Evolutionary conservation across 1,284 basidiomycete species (phyloP).

Genomic region (Lentinula novae-zelandiae): DNA sequence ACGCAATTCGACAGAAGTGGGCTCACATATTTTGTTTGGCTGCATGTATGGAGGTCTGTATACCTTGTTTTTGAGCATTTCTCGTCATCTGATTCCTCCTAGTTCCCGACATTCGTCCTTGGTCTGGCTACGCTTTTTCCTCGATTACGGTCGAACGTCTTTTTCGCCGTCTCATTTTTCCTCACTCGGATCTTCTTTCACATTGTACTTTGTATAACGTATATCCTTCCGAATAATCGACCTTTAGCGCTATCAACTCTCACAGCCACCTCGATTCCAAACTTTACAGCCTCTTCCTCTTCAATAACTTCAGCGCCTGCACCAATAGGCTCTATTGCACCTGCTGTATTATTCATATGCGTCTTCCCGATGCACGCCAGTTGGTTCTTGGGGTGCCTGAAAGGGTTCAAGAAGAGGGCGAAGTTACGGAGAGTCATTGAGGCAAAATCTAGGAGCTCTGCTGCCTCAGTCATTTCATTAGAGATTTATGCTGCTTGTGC

Average conservation of each 20-base stretch:
- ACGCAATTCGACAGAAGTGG: constrained; percentile 35
- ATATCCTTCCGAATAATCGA: constrained; percentile 31
- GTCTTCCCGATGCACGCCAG: constrained; percentile 49
- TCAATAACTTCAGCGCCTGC: not conserved
- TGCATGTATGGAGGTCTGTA: constrained; percentile 52
- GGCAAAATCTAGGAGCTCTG: not conserved
- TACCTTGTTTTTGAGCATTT: constrained; percentile 21
- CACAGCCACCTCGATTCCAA: not conserved
- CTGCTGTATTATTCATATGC: constrained; percentile 34
- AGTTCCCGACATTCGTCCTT: constrained; percentile 58
- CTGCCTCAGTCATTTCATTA: not conserved
- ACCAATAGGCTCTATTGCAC: constrained; percentile 32
- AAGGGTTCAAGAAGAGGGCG: constrained; percentile 42
- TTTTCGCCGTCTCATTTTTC: constrained; percentile 54
- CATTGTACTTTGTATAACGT: constrained; percentile 34
- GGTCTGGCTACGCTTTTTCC: constrained; percentile 46
- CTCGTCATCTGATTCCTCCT: not conserved
- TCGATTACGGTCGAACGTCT: constrained; percentile 40
- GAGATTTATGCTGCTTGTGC: not conserved
- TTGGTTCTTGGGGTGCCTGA: constrained; percentile 54
- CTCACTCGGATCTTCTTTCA: constrained; percentile 51
- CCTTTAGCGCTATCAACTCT: constrained; percentile 11
- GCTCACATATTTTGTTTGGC: constrained; percentile 45
- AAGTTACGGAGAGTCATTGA: constrained; percentile 8
- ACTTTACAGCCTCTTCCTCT: not conserved